These are phyloP conservation scores for Dentipellis fragilis DNA, from an alignment of 768 basidiomycete species.

Conservation along the genomic window DNA sequence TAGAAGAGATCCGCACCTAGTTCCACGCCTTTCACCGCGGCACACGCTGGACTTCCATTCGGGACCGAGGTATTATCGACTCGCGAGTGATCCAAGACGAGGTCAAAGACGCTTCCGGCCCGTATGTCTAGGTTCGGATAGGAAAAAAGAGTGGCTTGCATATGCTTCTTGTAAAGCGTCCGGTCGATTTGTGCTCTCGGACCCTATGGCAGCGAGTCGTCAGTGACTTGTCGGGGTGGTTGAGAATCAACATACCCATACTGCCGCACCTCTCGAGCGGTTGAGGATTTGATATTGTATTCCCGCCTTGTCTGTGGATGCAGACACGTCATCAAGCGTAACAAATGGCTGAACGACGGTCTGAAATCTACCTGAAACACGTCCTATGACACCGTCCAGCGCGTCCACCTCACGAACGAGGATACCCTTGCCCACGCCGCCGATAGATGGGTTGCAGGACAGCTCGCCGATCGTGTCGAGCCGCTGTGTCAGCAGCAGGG, in stretches of 20 bases:
- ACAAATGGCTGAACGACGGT: neutral
- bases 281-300: slow-evolving; percentile 87
- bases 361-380: slow-evolving; percentile 52
- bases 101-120: slow-evolving; percentile 70
- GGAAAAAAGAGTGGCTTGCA: slow-evolving; percentile 58
- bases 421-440: slow-evolving; percentile 87
- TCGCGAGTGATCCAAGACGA: slow-evolving; percentile 47
- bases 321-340: neutral
- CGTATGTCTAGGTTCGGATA: slow-evolving; percentile 64
- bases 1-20: slow-evolving; percentile 36
- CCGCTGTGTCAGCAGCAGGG: slow-evolving; percentile 73
- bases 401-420: slow-evolving; percentile 89
- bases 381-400: slow-evolving; percentile 78
- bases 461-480: slow-evolving; percentile 74
- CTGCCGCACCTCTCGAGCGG: slow-evolving; percentile 77
- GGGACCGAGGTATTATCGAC: slow-evolving; percentile 6
- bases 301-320: slow-evolving; percentile 66
- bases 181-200: slow-evolving; percentile 86
- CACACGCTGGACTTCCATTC: too few relatives aligned
- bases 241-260: slow-evolving; percentile 51
- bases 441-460: slow-evolving; percentile 89
- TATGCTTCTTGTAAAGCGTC: slow-evolving; percentile 70
- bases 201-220: slow-evolving; percentile 40
- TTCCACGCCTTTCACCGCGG: slow-evolving; percentile 38
- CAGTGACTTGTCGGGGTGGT: neutral